Percentiles rank a stretch among this genome's conserved stretches.
Evolutionary conservation across 805 yeast genomes (phyloP).

Genomic region (Ogataea ramenticola): DNA sequence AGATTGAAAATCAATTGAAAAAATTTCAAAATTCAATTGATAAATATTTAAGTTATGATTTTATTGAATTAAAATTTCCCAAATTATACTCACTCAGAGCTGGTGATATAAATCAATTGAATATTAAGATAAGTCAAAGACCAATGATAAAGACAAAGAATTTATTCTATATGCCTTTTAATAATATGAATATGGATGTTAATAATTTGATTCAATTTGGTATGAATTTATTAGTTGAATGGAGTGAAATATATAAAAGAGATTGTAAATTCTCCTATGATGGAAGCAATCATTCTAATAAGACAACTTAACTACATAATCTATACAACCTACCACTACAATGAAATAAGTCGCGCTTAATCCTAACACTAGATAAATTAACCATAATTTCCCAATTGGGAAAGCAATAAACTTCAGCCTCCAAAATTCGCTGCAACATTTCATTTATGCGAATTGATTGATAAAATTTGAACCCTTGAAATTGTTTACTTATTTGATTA

Average conservation of each 20-base stretch:
- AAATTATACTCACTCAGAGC: neutral
- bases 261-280: neutral
- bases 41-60: neutral
- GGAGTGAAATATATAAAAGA: neutral
- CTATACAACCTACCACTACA: neutral
- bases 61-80: neutral
- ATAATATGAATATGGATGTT: neutral
- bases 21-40: neutral
- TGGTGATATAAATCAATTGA: neutral
- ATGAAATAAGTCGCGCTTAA: too few relatives aligned
- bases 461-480: too few relatives aligned
- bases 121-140: neutral
- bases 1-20: neutral
- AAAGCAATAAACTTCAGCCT: too few relatives aligned
- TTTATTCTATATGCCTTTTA: neutral
- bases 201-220: neutral
- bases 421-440: too few relatives aligned
- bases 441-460: too few relatives aligned
- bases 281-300: neutral
- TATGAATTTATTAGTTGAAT: neutral
- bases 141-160: neutral
- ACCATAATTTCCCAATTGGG: too few relatives aligned
- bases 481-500: too few relatives aligned
- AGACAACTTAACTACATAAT: neutral
- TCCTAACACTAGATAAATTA: too few relatives aligned